phyloP scores from a whole-genome alignment of 2,329 filamentous ascomycete genomes.

The Pyrenochaeta sp. region DNA sequence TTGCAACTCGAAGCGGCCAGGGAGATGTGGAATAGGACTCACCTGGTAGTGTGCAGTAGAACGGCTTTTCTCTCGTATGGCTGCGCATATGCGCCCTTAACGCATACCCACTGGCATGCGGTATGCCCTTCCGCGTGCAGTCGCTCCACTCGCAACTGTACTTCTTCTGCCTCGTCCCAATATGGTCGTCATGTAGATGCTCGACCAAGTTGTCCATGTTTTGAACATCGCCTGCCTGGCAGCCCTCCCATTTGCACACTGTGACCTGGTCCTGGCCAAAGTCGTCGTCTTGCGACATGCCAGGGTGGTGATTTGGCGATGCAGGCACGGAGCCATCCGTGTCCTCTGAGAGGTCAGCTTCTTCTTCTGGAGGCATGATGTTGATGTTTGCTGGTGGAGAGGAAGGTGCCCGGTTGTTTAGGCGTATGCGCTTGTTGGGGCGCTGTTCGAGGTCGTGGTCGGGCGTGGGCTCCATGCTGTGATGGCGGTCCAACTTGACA shows the following conservation, averaged over 20 bases:
- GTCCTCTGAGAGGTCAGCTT: slow-evolving; percentile 84
- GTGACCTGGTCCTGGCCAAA: slow-evolving; percentile 56
- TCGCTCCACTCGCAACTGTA: slow-evolving; percentile 99
- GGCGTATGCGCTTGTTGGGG: slow-evolving; percentile 49
- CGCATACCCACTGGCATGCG: slow-evolving; percentile 94
- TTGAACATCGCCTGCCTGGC: slow-evolving; percentile 56
- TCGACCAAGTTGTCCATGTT: slow-evolving; percentile 63
- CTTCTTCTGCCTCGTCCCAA: slow-evolving; percentile 91
- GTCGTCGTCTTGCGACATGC: slow-evolving; percentile 53
- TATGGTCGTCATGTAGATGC: slow-evolving; percentile 83
- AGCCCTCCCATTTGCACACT: slow-evolving; percentile 61
- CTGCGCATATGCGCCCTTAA: slow-evolving; percentile 97
- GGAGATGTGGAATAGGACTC: slow-evolving; percentile 41
- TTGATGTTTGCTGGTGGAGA: slow-evolving; percentile 38
- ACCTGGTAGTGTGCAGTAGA: slow-evolving; percentile 96
- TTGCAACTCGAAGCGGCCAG: not conserved
- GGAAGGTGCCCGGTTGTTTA: slow-evolving; percentile 46
- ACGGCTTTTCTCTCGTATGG: slow-evolving; percentile 97
- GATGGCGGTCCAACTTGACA: slow-evolving; percentile 56
- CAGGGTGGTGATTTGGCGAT: slow-evolving; percentile 54
- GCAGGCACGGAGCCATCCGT: slow-evolving; percentile 79
- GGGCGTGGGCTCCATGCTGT: slow-evolving; percentile 53
- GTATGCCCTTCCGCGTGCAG: slow-evolving; percentile 85
- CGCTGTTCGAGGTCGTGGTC: slow-evolving; percentile 58
- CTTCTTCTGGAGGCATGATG: slow-evolving; percentile 29